A percentile compares a stretch with the other conserved stretches of the same genome.
These are phyloP conservation scores for Cryptomeria japonica DNA, from an alignment of 75 land plant species.

Conservation along the genomic window DNA sequence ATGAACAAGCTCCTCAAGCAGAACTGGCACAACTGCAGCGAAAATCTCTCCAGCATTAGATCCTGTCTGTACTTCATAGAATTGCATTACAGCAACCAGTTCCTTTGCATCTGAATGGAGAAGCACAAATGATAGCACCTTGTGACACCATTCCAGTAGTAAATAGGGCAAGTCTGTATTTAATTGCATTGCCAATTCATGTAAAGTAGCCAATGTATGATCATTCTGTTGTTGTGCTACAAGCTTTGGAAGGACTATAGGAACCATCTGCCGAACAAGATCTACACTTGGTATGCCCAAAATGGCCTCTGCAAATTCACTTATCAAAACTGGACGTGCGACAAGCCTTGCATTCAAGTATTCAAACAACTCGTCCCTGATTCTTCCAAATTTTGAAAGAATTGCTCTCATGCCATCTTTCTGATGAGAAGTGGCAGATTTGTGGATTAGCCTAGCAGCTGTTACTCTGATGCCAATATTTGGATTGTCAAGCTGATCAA, in stretches of 20 bases:
- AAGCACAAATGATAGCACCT: slow-evolving; percentile 87
- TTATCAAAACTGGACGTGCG: slow-evolving; percentile 61
- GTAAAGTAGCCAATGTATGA: slow-evolving; percentile 49
- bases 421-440: slow-evolving; percentile 40
- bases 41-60: slow-evolving; percentile 82
- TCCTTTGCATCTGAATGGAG: slow-evolving; percentile 68
- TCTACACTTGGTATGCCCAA: slow-evolving; percentile 57
- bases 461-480: slow-evolving; percentile 48
- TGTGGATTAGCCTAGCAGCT: slow-evolving; percentile 61
- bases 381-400: slow-evolving; percentile 48
- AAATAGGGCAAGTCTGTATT: slow-evolving; percentile 66
- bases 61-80: slow-evolving; percentile 85
- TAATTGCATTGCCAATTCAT: slow-evolving; percentile 67
- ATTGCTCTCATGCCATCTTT: slow-evolving; percentile 45
- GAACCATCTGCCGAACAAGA: slow-evolving; percentile 76
- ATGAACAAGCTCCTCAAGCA: slow-evolving; percentile 92
- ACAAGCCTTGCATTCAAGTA: slow-evolving; percentile 61
- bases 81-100: slow-evolving; percentile 73
- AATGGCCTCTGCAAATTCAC: slow-evolving; percentile 87
- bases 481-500: slow-evolving; percentile 84
- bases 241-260: slow-evolving; percentile 94
- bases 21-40: slow-evolving; percentile 90
- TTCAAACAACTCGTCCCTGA: slow-evolving; percentile 75
- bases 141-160: slow-evolving; percentile 83
- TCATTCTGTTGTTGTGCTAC: slow-evolving; percentile 58